phyloP scores from a whole-genome alignment of 805 yeast genomes.

The Wickerhamiella australiensis region DNA sequence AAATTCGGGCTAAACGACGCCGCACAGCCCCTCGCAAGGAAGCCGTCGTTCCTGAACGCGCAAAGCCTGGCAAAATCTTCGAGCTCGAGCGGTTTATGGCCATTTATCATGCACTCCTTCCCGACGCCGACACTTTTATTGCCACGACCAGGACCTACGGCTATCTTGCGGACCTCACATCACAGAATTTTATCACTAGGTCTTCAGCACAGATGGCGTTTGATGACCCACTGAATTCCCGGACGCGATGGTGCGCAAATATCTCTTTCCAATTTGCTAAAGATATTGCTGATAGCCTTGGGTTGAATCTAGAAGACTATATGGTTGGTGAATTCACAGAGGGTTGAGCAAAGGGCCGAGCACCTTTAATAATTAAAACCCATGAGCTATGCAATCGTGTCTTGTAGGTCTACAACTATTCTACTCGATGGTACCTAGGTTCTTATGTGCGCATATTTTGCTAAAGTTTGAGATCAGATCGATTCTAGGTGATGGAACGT shows the following conservation, averaged over 20 bases:
- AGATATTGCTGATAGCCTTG: slow-evolving; percentile 49
- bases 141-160: slow-evolving; percentile 30
- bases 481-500: too few species aligned
- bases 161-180: slow-evolving; percentile 47
- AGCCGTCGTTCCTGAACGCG: slow-evolving; percentile 43
- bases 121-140: slow-evolving; percentile 31
- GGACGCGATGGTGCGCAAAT: slow-evolving; percentile 68
- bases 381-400: too few species aligned
- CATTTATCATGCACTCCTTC: slow-evolving; percentile 58
- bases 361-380: too few species aligned
- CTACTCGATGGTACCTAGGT: too few species aligned
- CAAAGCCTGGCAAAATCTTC: slow-evolving; percentile 60
- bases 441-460: too few species aligned
- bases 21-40: slow-evolving; percentile 35
- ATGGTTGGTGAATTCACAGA: slow-evolving; percentile 22
- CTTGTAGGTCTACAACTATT: too few species aligned
- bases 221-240: slow-evolving; percentile 51
- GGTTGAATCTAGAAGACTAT: slow-evolving; percentile 55
- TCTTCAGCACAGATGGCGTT: slow-evolving; percentile 12
- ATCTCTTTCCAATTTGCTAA: slow-evolving; percentile 54
- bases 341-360: too few species aligned
- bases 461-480: too few species aligned
- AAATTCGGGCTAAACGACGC: slow-evolving; percentile 31
- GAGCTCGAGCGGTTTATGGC: slow-evolving; percentile 72
- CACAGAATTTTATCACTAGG: slow-evolving; percentile 39